A percentile compares a stretch with the other conserved stretches of the same genome.
phyloP scores from a whole-genome alignment of 495 filamentous ascomycete genomes.

The Acidiella bohemica region DNA sequence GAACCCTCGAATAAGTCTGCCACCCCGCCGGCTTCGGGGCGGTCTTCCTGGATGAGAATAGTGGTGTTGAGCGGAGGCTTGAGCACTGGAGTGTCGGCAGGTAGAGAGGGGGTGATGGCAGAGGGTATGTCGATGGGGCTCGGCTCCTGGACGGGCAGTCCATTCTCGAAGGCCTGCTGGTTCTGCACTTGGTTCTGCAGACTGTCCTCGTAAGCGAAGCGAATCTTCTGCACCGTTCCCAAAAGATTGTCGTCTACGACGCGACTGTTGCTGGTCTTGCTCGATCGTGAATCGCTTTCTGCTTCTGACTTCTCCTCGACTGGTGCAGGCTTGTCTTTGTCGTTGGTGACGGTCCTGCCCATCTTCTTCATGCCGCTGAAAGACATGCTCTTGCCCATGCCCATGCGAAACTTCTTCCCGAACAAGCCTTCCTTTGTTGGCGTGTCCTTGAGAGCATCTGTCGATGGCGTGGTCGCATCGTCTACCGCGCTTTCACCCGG shows the following conservation, averaged over 20 bases:
- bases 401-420: slow-evolving; percentile 77
- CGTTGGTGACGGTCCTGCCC: slow-evolving; percentile 55
- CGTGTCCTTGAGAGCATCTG: slow-evolving; percentile 56
- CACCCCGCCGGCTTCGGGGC: slow-evolving; percentile 71
- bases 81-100: slow-evolving; percentile 73
- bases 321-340: slow-evolving; percentile 50
- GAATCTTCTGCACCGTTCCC: slow-evolving; percentile 67
- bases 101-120: slow-evolving; percentile 59
- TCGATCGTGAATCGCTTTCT: slow-evolving; percentile 44
- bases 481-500: slow-evolving; percentile 40
- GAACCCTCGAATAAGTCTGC: slow-evolving; percentile 85
- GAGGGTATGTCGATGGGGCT: slow-evolving; percentile 31
- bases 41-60: slow-evolving; percentile 91
- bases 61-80: slow-evolving; percentile 65
- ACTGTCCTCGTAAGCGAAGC: slow-evolving; percentile 63
- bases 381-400: slow-evolving; percentile 72
- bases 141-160: slow-evolving; percentile 10
- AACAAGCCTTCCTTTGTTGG: slow-evolving; percentile 59
- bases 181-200: slow-evolving; percentile 27
- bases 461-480: slow-evolving; percentile 32
- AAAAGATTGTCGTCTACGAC: slow-evolving; percentile 70
- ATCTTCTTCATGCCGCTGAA: slow-evolving; percentile 65
- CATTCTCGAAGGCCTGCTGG: slow-evolving; percentile 13
- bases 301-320: slow-evolving; percentile 65
- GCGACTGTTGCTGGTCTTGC: slow-evolving; percentile 50